These are phyloP conservation scores for Populus davidiana DNA, from an alignment of 345 rosid genomes.

Conservation along the genomic window DNA sequence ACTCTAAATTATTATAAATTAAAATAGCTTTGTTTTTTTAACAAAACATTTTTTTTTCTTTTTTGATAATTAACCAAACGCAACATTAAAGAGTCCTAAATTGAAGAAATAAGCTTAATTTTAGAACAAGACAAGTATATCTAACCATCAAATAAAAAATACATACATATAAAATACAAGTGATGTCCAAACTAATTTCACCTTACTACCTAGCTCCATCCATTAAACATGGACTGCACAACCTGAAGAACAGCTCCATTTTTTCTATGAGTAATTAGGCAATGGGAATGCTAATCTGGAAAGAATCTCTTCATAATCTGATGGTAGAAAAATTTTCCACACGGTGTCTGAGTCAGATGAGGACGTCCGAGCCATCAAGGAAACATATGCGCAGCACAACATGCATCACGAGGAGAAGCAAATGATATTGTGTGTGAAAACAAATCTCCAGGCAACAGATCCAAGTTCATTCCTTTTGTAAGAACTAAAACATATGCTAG, in stretches of 20 bases:
- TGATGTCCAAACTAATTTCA: background rate
- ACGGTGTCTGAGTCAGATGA: slow-evolving; percentile 29
- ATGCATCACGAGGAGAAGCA: slow-evolving; percentile 36
- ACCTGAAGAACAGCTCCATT: slow-evolving; percentile 30
- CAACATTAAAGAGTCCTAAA: too few species aligned
- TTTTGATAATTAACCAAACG: too few species aligned
- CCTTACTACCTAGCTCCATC: slow-evolving; percentile 36
- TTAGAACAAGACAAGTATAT: too few species aligned
- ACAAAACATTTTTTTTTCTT: too few species aligned
- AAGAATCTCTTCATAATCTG: slow-evolving; percentile 19
- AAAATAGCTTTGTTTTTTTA: too few species aligned
- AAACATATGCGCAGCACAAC: slow-evolving; percentile 26
- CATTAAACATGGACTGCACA: slow-evolving; percentile 30
- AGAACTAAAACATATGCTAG: background rate
- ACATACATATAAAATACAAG: too few species aligned
- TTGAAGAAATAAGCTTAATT: too few species aligned
- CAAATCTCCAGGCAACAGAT: slow-evolving; percentile 11
- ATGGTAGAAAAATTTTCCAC: slow-evolving; percentile 37
- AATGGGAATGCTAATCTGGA: slow-evolving; percentile 6
- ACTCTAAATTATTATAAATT: too few species aligned
- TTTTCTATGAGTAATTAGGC: slow-evolving; percentile 20
- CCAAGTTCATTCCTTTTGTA: background rate
- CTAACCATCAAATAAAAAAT: too few species aligned
- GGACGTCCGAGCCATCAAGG: slow-evolving; percentile 10
- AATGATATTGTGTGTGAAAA: slow-evolving; percentile 19